phyloP scores from a whole-genome alignment of 495 filamentous ascomycete species.

The Penicillium herquei region DNA sequence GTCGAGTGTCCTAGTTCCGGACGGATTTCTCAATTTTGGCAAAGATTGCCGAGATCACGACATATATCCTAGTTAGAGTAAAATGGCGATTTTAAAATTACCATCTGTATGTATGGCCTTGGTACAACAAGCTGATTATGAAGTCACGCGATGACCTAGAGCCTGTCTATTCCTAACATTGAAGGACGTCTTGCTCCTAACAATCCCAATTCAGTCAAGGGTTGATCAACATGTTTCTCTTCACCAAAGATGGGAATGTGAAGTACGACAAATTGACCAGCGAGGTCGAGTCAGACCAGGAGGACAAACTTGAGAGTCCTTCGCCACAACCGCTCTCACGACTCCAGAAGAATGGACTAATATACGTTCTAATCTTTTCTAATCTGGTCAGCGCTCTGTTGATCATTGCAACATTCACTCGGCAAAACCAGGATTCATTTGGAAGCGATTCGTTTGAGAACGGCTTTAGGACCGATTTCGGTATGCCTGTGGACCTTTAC shows the following conservation, averaged over 20 bases:
- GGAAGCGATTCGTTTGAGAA: not conserved
- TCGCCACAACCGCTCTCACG: not conserved
- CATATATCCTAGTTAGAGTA: too few species aligned
- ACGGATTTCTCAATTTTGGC: too few species aligned
- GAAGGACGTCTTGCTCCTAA: too few species aligned
- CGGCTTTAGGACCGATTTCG: not conserved
- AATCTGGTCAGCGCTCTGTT: not conserved
- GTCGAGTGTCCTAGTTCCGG: too few species aligned
- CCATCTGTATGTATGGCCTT: too few species aligned
- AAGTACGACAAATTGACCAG: not conserved
- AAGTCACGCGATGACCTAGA: too few species aligned
- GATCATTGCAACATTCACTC: not conserved
- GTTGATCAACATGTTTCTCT: not conserved
- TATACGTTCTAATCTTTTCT: not conserved
- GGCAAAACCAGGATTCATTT: not conserved
- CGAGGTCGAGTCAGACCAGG: not conserved
- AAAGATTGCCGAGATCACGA: too few species aligned
- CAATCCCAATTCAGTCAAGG: too few species aligned
- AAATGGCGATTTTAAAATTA: too few species aligned
- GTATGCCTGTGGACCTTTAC: not conserved
- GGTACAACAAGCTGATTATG: too few species aligned
- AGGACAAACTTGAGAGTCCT: not conserved
- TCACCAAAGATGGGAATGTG: not conserved
- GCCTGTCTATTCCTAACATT: too few species aligned
- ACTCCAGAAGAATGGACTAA: not conserved